Evolutionary conservation across 805 yeast genomes (phyloP), one percentile per base, ranked within the genome.

Genomic region (Candida methanosorbosa): DNA sequence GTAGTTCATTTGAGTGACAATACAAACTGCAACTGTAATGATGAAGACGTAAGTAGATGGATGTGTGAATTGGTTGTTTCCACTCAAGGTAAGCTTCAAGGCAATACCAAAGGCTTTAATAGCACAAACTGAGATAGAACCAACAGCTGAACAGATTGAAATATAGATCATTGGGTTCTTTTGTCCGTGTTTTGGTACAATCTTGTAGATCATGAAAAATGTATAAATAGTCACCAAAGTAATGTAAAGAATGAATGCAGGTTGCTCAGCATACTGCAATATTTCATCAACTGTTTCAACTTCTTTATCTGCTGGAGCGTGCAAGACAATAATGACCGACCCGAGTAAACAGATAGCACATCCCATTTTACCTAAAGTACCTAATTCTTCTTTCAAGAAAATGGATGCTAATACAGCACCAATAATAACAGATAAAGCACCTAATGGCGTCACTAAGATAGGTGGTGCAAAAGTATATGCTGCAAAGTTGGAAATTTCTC

Each of bases 391-490:
- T 50, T 81, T 80, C 43, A 86, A 63, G 50, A 86, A 85, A 4
- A 86, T 55, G 3, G 95, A 81, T 1, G 96, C 96, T 42, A 86
- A 64, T 6, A 86, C 85, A 2, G 96, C 95, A 13, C 96, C 96
- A 40, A 86, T 86, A 43, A 86, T 83, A 18, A 86, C 96, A 7
- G 88, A 77, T 19, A 86, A 63, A 0, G 96, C 96, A 11, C 96
- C 96, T 36, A 86, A 64, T 5, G 96, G 96, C 4, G 96, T 86
- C 28, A 86, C 96, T 46, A 86, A 60, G 43, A 87, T 82, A 1
- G 95, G 94, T 3, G 96, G 95, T 0, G 96, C 96, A 68, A 86
- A 86, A 2, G 95, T 86, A 54, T 86, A 86, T 0, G 96, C 96
- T 4, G 95, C 95, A 54, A 86, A 86, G 54, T 86, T 86, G 38